Percentiles rank a stretch among this genome's conserved stretches.
phyloP scores from a whole-genome alignment of 768 basidiomycete genomes.

The Amanita subjunquillea region DNA sequence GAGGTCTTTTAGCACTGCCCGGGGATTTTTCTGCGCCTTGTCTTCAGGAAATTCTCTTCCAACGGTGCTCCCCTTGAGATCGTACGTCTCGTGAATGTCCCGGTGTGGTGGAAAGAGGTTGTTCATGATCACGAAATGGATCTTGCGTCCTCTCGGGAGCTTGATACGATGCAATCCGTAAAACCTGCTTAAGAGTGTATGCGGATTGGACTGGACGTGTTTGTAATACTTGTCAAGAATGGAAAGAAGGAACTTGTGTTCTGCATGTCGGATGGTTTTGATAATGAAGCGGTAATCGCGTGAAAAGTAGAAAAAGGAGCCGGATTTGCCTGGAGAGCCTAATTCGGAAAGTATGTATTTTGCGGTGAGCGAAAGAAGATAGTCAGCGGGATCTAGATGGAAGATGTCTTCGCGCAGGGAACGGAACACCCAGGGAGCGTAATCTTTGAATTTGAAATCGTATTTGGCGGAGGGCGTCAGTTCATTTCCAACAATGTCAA shows the following conservation, averaged over 20 bases:
- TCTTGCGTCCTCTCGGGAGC: slow-evolving; percentile 86
- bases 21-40: slow-evolving; percentile 65
- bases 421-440: slow-evolving; percentile 97
- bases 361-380: slow-evolving; percentile 89
- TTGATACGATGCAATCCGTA: slow-evolving; percentile 98
- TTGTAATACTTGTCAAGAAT: slow-evolving; percentile 79
- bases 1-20: slow-evolving; percentile 89
- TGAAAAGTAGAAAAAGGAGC: slow-evolving; percentile 98
- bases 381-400: slow-evolving; percentile 94
- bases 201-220: slow-evolving; percentile 84
- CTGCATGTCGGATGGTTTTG: slow-evolving; percentile 93
- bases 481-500: slow-evolving; percentile 97
- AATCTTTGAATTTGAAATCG: slow-evolving; percentile 99
- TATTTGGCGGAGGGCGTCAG: slow-evolving; percentile 96
- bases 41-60: slow-evolving; percentile 85
- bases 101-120: slow-evolving; percentile 97
- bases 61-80: slow-evolving; percentile 91
- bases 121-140: slow-evolving; percentile 99
- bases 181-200: slow-evolving; percentile 88
- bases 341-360: slow-evolving; percentile 98
- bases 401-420: slow-evolving; percentile 91
- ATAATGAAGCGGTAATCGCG: slow-evolving; percentile 99
- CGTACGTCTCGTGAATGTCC: slow-evolving; percentile 96
- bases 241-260: slow-evolving; percentile 85
- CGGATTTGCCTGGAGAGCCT: slow-evolving; percentile 96